A percentile compares a stretch with the other conserved stretches of the same genome.
Conservation (phyloP, 106 monocot species). For the Triglochin maritima region DNA sequence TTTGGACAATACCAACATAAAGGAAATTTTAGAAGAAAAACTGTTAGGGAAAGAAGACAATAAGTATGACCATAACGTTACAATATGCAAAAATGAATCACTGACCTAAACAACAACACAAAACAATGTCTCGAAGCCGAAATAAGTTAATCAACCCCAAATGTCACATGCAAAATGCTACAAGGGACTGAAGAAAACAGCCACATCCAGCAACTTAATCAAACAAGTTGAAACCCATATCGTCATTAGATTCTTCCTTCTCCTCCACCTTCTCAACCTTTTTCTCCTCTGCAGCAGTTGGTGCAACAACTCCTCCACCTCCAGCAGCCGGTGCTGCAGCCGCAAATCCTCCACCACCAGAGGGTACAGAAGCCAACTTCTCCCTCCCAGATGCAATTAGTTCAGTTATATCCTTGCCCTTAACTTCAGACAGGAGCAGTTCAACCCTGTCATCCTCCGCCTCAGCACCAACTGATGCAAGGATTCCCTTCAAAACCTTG, state of each 20-base stretch:
- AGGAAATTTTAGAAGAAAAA: no score
- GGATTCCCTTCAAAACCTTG: conserved; percentile 23
- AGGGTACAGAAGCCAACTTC: conserved; percentile 40
- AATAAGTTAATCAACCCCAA: no score
- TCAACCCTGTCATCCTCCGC: conserved; percentile 28
- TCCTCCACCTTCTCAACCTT: conserved; percentile 40
- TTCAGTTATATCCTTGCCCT: conserved; percentile 33
- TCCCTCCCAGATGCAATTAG: conserved; percentile 32
- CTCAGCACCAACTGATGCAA: conserved; percentile 36
- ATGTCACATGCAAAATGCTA: no score
- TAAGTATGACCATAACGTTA: no score
- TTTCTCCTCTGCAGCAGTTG: conserved; percentile 13
- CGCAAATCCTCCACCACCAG: conserved; percentile 21
- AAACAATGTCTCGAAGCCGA: no score
- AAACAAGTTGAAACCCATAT: no score
- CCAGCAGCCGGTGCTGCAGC: conserved; percentile 10
- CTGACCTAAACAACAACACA: no score
- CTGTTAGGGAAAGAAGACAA: no score
- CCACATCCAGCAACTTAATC: not conserved
- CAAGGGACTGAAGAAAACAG: not conserved
- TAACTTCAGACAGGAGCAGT: conserved; percentile 25
- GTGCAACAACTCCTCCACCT: conserved; percentile 18
- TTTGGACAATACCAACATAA: no score
- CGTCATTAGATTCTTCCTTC: conserved; percentile 37
- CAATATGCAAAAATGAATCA: no score